phyloP scores from a whole-genome alignment of 352 stramenopile genomes.

The Pythium phragmitis region DNA sequence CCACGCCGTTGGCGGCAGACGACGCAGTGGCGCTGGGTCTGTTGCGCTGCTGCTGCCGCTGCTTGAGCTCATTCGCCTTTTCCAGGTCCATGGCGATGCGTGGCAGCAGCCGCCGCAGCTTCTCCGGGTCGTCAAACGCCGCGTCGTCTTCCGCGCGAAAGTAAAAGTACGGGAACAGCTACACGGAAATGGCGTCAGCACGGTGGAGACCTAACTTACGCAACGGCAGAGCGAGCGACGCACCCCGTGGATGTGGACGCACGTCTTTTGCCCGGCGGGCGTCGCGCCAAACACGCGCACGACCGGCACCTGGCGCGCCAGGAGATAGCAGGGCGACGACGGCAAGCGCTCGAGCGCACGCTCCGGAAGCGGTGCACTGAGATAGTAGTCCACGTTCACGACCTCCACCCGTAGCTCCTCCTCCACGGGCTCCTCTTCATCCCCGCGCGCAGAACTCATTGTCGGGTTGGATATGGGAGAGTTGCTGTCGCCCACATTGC shows the following conservation, averaged over 20 bases:
- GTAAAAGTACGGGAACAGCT: slow-evolving; percentile 90
- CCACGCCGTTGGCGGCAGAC: background rate
- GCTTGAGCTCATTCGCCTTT: slow-evolving; percentile 41
- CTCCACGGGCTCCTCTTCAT: slow-evolving; percentile 1
- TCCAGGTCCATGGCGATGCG: slow-evolving; percentile 77
- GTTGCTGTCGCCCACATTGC: slow-evolving; percentile 1
- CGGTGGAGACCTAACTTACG: too few relatives aligned
- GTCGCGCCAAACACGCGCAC: slow-evolving; percentile 90
- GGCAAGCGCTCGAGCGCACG: slow-evolving; percentile 45
- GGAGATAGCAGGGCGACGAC: slow-evolving; percentile 62
- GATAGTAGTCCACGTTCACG: slow-evolving; percentile 85
- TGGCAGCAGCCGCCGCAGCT: slow-evolving; percentile 57
- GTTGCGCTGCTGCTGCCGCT: slow-evolving; percentile 35
- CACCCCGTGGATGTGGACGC: slow-evolving; percentile 89
- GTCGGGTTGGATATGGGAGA: background rate
- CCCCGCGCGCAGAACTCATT: background rate
- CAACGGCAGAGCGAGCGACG: background rate
- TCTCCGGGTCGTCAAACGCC: slow-evolving; percentile 66
- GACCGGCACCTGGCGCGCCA: slow-evolving; percentile 74
- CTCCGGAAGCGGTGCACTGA: slow-evolving; percentile 55
- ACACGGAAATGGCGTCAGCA: background rate
- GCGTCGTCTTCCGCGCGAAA: slow-evolving; percentile 67
- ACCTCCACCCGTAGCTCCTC: slow-evolving; percentile 58
- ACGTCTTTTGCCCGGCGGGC: slow-evolving; percentile 86
- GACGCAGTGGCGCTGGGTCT: slow-evolving; percentile 1